A percentile compares a stretch with the other conserved stretches of the same genome.
These are phyloP conservation scores for Candida endomychidarum DNA, from an alignment of 805 yeast species.

Conservation along the genomic window DNA sequence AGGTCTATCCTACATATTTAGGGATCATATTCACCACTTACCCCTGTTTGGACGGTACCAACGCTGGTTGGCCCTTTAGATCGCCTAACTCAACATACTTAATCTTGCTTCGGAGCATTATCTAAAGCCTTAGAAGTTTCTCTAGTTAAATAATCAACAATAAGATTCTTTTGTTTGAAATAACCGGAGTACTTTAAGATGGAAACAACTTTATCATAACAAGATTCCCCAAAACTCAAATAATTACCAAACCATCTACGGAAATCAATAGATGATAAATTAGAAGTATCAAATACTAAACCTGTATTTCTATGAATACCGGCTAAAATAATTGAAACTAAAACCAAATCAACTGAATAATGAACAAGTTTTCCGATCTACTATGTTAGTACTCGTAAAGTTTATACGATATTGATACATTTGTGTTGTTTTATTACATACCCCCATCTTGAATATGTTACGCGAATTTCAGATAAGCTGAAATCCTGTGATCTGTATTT, in stretches of 20 bases:
- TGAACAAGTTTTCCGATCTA: conserved; percentile 68
- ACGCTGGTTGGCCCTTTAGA: too few relatives aligned
- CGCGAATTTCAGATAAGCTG: conserved; percentile 5
- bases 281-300: conserved; percentile 50
- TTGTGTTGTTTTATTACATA: too few relatives aligned
- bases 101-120: conserved; percentile 14
- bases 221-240: conserved; percentile 58
- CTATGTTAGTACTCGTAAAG: too few relatives aligned
- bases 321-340: conserved; percentile 79
- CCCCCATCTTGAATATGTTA: conserved; percentile 1
- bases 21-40: too few relatives aligned
- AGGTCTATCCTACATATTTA: too few relatives aligned
- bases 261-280: conserved; percentile 47
- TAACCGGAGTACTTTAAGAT: conserved; percentile 48
- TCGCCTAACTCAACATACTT: not conserved
- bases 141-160: conserved; percentile 33
- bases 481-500: too few relatives aligned
- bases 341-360: conserved; percentile 71
- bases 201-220: conserved; percentile 50
- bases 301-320: conserved; percentile 87
- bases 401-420: too few relatives aligned
- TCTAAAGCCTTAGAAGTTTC: conserved; percentile 28
- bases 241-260: conserved; percentile 52
- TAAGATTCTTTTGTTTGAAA: conserved; percentile 47
- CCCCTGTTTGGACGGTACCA: too few relatives aligned